Evolutionary conservation across 768 basidiomycete species (phyloP).

Genomic region (Sarcodon sp.): DNA sequence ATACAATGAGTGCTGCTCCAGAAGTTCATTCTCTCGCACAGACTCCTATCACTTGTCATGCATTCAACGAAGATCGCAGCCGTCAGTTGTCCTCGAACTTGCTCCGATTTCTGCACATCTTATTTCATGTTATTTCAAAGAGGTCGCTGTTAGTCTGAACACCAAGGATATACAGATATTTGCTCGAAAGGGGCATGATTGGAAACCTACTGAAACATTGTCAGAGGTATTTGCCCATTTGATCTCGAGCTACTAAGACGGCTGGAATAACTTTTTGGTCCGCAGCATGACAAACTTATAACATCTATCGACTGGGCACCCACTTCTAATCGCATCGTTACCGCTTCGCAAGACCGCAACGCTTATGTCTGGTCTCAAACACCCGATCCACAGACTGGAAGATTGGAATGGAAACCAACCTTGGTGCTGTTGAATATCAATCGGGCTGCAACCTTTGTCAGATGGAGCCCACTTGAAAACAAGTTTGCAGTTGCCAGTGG

Average conservation of each 20-base stretch:
- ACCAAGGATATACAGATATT: conserved; percentile 82
- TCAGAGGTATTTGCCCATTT: conserved; percentile 53
- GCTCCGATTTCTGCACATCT: conserved; percentile 2
- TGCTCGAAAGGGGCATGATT: conserved; percentile 48
- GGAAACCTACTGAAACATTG: conserved; percentile 64
- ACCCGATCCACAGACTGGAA: conserved; percentile 60
- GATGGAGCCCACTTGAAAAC: conserved; percentile 96
- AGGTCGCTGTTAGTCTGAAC: conserved; percentile 86
- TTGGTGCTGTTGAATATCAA: conserved; percentile 94
- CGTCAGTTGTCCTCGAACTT: conserved; percentile 39
- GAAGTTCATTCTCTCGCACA: conserved; percentile 73
- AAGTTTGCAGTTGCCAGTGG: conserved; percentile 98
- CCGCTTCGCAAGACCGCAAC: conserved; percentile 97
- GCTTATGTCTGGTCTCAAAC: conserved; percentile 96
- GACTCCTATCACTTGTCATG: conserved; percentile 76
- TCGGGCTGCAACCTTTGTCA: conserved; percentile 86
- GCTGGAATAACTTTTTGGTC: not conserved
- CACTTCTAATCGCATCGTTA: conserved; percentile 92
- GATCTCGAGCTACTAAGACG: not conserved
- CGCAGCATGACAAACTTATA: conserved; percentile 92
- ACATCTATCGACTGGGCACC: conserved; percentile 99
- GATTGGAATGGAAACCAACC: conserved; percentile 82
- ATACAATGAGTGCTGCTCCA: conserved; percentile 44
- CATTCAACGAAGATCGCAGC: conserved; percentile 80
- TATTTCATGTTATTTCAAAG: conserved; percentile 26